These are phyloP conservation scores for Coemansia sp. DNA, from an alignment of 192 early-diverging fungal genomes.

Conservation along the genomic window DNA sequence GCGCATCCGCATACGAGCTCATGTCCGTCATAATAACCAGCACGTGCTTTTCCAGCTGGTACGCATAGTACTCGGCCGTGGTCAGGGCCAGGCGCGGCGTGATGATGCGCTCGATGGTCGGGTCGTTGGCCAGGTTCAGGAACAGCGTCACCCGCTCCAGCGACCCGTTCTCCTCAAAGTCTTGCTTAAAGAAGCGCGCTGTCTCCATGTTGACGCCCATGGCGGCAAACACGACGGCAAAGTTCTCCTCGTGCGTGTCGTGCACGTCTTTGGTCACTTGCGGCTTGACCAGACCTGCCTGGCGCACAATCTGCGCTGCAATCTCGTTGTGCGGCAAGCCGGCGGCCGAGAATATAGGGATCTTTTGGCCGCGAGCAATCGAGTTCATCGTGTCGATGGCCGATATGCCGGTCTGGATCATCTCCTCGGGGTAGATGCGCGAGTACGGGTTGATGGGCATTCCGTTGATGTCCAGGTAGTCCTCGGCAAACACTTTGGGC, in stretches of 20 bases:
- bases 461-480: slow-evolving; percentile 88
- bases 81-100: slow-evolving; percentile 97
- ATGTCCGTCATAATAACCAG: slow-evolving; percentile 98
- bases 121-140: slow-evolving; percentile 99
- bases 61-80: slow-evolving; percentile 99
- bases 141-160: slow-evolving; percentile 98
- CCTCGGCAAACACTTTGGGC: slow-evolving; percentile 99
- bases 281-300: slow-evolving; percentile 93
- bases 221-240: slow-evolving; percentile 98
- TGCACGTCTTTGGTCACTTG: slow-evolving; percentile 85
- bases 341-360: slow-evolving; percentile 98
- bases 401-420: slow-evolving; percentile 99
- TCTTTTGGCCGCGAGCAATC: slow-evolving; percentile 99
- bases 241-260: slow-evolving; percentile 97
- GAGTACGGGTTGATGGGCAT: slow-evolving; percentile 98
- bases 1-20: slow-evolving; percentile 98
- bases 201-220: slow-evolving; percentile 99
- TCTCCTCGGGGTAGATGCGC: slow-evolving; percentile 99
- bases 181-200: slow-evolving; percentile 99
- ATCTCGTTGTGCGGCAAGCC: slow-evolving; percentile 99
- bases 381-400: slow-evolving; percentile 99
- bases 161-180: slow-evolving; percentile 99
- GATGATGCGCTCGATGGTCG: slow-evolving; percentile 99
- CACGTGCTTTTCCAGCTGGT: slow-evolving; percentile 99
- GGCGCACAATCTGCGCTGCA: slow-evolving; percentile 99